Evolutionary conservation across 192 early-diverging fungal genomes (phyloP).

Genomic region (Podila minutissima): DNA sequence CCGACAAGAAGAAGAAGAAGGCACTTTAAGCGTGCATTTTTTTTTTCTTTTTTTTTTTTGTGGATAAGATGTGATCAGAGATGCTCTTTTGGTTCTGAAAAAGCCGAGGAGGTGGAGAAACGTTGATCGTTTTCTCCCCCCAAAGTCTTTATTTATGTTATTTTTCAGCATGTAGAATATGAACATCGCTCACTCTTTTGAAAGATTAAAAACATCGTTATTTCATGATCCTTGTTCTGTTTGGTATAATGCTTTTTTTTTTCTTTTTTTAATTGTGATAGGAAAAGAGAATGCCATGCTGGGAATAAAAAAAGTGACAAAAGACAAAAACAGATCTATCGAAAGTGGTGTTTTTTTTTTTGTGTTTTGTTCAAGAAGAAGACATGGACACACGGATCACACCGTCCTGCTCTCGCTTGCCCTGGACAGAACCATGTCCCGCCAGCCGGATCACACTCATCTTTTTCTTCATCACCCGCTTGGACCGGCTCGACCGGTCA

Average conservation of each 20-base stretch:
- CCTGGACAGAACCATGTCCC: slow-evolving; percentile 36
- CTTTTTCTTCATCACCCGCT: slow-evolving; percentile 51
- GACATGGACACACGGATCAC: slow-evolving; percentile 38
- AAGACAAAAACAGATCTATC: background rate
- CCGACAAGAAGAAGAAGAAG: slow-evolving; percentile 1
- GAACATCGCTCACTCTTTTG: too few relatives aligned
- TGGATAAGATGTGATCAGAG: background rate
- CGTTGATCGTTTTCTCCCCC: background rate
- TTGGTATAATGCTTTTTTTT: too few relatives aligned
- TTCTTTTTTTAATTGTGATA: background rate
- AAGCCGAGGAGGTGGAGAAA: background rate
- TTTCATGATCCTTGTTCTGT: too few relatives aligned
- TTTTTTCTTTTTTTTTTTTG: background rate
- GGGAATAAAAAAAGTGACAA: background rate
- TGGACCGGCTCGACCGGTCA: slow-evolving; percentile 34
- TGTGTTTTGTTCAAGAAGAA: background rate
- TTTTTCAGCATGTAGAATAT: too few relatives aligned
- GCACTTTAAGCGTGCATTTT: background rate
- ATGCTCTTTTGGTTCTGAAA: too few relatives aligned
- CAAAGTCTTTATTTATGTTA: too few relatives aligned
- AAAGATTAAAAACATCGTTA: too few relatives aligned
- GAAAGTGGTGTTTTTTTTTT: background rate
- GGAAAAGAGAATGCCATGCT: background rate
- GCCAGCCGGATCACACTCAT: slow-evolving; percentile 48
- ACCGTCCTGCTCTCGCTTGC: slow-evolving; percentile 10